Base-by-base conservation (phyloP, 2,329 filamentous ascomycete species). In the Apiospora marii region DNA sequence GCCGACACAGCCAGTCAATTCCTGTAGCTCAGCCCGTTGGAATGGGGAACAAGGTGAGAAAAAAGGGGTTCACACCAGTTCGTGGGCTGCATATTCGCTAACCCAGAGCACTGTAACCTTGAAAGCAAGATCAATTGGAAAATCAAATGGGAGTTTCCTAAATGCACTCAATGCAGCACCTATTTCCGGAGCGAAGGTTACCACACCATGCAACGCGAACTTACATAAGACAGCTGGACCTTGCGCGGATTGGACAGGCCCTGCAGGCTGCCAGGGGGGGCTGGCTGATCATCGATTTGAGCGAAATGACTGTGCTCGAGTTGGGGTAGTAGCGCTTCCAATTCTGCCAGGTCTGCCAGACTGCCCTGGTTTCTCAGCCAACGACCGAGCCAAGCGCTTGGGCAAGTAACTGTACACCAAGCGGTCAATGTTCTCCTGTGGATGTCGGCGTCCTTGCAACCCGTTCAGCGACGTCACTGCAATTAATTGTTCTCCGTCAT, bases 21-120 rank as follows among this genome's bases (percentile, higher is more conserved):
- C 10, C 37, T 30, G 49, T 30, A 24, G 24, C 24, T 53, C 27
- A 30, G 27, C 27, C 27, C 27, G 27, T 30, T 30, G 27, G 27
- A 30, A 30, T 30, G 30, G 51, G 27, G 30, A 37, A 30, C 27
- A 58, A 61, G 34, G 19, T 12, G 27, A 30, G 27, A 30, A 12
- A 61, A 61, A 61, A 61, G 53, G 53, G 53, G 53, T 61, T 61
- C 53, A 61, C 53, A 61, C 53, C 27, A 61, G 7, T 61, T 61
- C 16, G 53, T 3, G 16, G 24, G 27, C 34, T 34, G 30, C 53
- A 34, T 58, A 22, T 58, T 30, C 14, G 27, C 27, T 19, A 27
- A 8, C 51, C 51, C 51, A 34, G 27, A 30, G 27, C 24, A 58
- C 13, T 61, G 53, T 37, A 61, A 61, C 53, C 30, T 37, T 61